Evolutionary conservation across 2,329 filamentous ascomycete species (phyloP).

Genomic region (Trichoderma polysporum): DNA sequence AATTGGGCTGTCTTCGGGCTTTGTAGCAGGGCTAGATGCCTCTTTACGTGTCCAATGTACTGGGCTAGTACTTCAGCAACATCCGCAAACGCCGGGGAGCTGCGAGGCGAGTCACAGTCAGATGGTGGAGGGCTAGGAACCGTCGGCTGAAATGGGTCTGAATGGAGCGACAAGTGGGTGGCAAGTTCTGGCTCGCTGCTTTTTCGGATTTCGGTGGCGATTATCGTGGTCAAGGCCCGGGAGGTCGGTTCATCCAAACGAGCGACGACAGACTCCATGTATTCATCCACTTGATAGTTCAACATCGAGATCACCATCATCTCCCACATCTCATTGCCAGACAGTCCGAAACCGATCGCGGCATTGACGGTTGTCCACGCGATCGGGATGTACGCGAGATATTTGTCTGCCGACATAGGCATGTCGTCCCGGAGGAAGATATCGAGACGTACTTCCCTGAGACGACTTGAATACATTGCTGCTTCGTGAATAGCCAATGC

Average conservation of each 20-base stretch:
- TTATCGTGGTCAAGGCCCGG: not conserved
- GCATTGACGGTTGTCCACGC: slow-evolving; percentile 19
- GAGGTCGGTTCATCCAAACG: not conserved
- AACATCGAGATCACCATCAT: slow-evolving; percentile 22
- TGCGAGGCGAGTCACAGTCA: not conserved
- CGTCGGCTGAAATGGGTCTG: not conserved
- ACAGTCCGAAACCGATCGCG: not conserved
- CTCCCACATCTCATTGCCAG: slow-evolving; percentile 6
- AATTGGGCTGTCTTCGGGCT: not conserved
- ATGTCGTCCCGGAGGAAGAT: not conserved
- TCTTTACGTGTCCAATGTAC: not conserved
- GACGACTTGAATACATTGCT: not conserved
- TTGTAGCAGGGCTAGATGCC: not conserved
- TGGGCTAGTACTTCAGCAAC: not conserved
- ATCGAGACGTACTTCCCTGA: not conserved
- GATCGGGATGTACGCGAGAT: slow-evolving; percentile 21
- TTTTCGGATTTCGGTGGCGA: not conserved
- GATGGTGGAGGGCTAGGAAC: not conserved
- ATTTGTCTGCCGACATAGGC: slow-evolving; percentile 11
- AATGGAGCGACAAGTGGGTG: not conserved
- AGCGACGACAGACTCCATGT: slow-evolving; percentile 20
- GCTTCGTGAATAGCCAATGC: not conserved
- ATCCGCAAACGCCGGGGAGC: not conserved
- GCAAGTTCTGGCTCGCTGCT: not conserved
- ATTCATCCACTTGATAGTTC: slow-evolving; percentile 21